Base-by-base conservation (phyloP, 2,329 filamentous ascomycete genomes). In the Fusarium pseudocircinatum region DNA sequence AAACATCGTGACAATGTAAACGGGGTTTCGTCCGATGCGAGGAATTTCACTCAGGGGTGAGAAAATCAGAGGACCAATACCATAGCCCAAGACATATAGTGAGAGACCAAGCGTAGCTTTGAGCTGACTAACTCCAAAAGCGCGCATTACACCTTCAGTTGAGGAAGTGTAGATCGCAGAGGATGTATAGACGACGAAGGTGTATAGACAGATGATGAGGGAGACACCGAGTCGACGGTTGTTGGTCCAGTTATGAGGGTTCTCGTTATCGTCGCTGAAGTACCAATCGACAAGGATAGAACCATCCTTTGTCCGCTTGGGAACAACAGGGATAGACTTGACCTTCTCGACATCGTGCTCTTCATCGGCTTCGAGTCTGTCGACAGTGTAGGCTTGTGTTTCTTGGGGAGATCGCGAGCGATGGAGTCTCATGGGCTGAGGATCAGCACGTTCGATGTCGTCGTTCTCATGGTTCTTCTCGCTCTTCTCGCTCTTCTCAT, bases 11-110 rank as follows among this genome's bases (percentile, higher is more conserved):
- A 88, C 79, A 40, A 92, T 87, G 80, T 94, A 94, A 11, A 92
- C 87, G 1, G 89, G 88, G 75, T 91, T 93, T 12, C 92, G 86
- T 6, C 92, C 92, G 57, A 94, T 87, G 50, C 85, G 78, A 0
- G 92, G 90, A 28, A 94, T 88, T 81, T 94, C 92, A 54, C 85
- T 88, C 46, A 94, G 80, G 0, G 92, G 92, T 0, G 89, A 90
- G 81, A 89, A 93, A 30, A 94, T 69, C 32, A 93, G 80, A 2
- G 91, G 91, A 0, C 91, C 91, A 22, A 90, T 81, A 18, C 91
- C 90, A 69, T 90, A 90, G 3, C 89, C 90, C 1, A 91, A 81
- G 2, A 92, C 90, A 76, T 91, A 92, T 65, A 92, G 85, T 0
- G 89, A 86, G 10, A 92, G 83, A 1, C 89, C 89, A 0, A 92